These are phyloP conservation scores for Mortierella antarctica DNA, from an alignment of 192 early-diverging fungal species.

Conservation along the genomic window DNA sequence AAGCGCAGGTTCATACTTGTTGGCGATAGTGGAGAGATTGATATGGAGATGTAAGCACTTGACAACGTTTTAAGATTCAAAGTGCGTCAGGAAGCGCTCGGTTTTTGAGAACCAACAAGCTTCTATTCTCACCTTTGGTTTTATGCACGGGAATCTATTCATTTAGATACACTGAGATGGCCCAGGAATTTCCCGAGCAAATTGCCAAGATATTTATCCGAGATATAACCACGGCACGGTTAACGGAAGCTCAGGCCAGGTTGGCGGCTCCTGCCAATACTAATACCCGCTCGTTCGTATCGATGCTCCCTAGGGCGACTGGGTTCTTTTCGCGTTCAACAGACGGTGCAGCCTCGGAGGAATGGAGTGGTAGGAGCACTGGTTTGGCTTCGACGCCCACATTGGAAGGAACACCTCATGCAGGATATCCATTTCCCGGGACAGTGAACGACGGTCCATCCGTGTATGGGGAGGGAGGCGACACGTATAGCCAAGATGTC, in stretches of 20 bases:
- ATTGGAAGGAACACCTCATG: no score
- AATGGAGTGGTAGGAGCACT: no score
- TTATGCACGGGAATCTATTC: background rate
- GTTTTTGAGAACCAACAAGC: no score
- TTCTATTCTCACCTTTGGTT: background rate
- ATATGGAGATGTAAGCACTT: constrained; percentile 80
- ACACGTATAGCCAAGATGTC: no score
- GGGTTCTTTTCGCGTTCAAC: no score
- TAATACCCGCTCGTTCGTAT: constrained; percentile 15
- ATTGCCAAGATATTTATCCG: constrained; percentile 91
- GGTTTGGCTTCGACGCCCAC: no score
- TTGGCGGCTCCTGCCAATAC: constrained; percentile 8
- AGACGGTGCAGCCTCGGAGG: no score
- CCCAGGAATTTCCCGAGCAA: constrained; percentile 67
- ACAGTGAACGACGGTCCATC: no score
- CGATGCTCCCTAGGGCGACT: background rate
- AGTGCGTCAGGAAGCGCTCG: no score
- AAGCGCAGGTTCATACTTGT: constrained; percentile 87
- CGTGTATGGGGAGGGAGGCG: no score
- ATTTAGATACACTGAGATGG: constrained; percentile 71
- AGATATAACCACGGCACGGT: constrained; percentile 63
- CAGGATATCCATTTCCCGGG: no score
- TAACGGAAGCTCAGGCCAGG: constrained; percentile 7
- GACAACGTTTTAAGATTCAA: background rate
- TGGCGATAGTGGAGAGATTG: constrained; percentile 92